Base-by-base conservation (phyloP, 2,329 filamentous ascomycete species). In the Neonectria hederae region DNA sequence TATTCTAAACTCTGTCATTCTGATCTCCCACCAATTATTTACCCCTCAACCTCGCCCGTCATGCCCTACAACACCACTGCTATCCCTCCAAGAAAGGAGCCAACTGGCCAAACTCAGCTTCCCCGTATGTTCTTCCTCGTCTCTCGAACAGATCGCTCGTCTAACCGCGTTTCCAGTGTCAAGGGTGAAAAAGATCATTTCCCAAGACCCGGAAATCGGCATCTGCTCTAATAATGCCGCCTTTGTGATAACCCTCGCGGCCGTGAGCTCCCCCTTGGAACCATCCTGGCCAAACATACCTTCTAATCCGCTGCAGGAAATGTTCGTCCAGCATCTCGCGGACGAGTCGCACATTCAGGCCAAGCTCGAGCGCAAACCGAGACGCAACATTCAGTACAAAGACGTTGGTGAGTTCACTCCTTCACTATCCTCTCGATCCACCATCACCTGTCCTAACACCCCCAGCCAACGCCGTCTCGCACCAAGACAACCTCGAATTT, bases 401-500 rank as follows among this genome's bases (percentile, higher is more conserved):
- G 96, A 99, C 79, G 86, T 99, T 45, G 91, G 92, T 94, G 82
- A 62, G 85, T 75, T 22, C 9, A 46, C 9, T 22, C n/a, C 21
- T 42, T 22, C 32, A 11, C 21, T 26, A 17, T 19, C 43, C 22
- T 22, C 32, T 10, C 24, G 19, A n/a, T 19, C 21, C 32, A 10
- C 17, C 26, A 53, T 30, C 43, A 22, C 13, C 11, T 14, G 22
- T n/a, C n/a, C 51, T 74, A 54, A 65, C 61, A 53, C 55, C 48
- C 28, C 57, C 73, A 94, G 93, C 94, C 71, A 92, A 89, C 74
- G 95, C 96, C 28, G 90, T 98, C 59, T 88, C 92, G 8, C 91
- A 93, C 76, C 89, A 94, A 67, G 96, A 98, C 79, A 97, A 97
- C 77, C 90, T 99, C 55, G 94, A 99, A 78, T 99, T 99, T 76